phyloP scores from a whole-genome alignment of 441 rosid species.

The Omphalea diandra region DNA sequence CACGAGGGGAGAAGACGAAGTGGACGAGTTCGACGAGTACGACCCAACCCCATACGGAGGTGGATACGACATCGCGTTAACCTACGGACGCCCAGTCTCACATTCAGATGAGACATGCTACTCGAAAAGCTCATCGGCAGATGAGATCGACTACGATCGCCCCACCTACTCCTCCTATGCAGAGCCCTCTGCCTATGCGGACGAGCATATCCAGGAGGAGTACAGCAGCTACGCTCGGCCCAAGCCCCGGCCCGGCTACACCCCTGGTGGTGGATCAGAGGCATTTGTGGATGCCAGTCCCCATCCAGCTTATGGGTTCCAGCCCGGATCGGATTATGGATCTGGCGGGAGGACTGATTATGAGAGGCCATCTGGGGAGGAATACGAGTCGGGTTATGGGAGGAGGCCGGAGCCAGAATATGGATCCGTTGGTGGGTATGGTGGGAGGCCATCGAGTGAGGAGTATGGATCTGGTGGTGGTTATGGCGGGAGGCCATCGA shows the following conservation, averaged over 20 bases:
- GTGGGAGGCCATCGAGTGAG: constrained; percentile 22
- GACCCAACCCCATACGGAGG: constrained; percentile 90
- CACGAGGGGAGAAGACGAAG: constrained; percentile 44
- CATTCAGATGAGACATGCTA: constrained; percentile 67
- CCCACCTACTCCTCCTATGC: constrained; percentile 49
- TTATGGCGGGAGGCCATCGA: constrained; percentile 3
- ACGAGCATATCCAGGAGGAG: constrained; percentile 53
- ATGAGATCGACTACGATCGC: constrained; percentile 51
- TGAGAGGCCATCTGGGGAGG: not conserved
- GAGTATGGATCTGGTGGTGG: constrained; percentile 28
- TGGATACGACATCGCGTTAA: constrained; percentile 60
- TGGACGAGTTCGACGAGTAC: constrained; percentile 68
- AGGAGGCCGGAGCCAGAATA: constrained; percentile 21
- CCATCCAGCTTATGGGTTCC: constrained; percentile 27
- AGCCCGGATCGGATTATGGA: constrained; percentile 28
- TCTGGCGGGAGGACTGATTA: constrained; percentile 34
- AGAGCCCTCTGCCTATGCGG: constrained; percentile 66
- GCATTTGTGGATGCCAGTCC: constrained; percentile 16
- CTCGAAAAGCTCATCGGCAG: constrained; percentile 24
- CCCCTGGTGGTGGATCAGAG: constrained; percentile 39
- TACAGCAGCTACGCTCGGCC: constrained; percentile 72
- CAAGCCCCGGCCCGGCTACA: constrained; percentile 49
- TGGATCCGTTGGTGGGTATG: constrained; percentile 41
- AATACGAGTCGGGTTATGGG: constrained; percentile 23
- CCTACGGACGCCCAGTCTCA: constrained; percentile 70